A percentile compares a stretch with the other conserved stretches of the same genome.
Evolutionary conservation across 805 yeast species (phyloP).

Genomic region (Metschnikowia lunata): DNA sequence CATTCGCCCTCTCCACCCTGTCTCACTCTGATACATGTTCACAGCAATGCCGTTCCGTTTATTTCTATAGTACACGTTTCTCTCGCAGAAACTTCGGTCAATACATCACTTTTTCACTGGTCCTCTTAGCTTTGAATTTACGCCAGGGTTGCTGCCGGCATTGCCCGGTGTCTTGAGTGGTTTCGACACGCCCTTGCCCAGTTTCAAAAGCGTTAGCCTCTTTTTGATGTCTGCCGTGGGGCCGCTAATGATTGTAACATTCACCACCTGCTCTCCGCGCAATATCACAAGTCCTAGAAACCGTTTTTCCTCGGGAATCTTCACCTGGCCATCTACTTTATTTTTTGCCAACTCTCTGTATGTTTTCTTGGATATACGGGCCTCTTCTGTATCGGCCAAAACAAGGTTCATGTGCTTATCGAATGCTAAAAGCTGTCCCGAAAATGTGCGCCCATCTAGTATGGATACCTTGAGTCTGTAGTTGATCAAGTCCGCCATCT

Average conservation of each 20-base stretch:
- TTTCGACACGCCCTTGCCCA: slow-evolving; percentile 25
- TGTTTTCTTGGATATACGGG: slow-evolving; percentile 65
- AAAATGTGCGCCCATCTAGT: slow-evolving; percentile 70
- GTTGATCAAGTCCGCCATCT: slow-evolving; percentile 63
- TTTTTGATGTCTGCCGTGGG: slow-evolving; percentile 45
- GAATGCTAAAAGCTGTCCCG: slow-evolving; percentile 81
- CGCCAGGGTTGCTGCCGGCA: neutral
- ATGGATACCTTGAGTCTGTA: slow-evolving; percentile 70
- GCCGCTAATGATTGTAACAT: slow-evolving; percentile 62
- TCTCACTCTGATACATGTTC: neutral
- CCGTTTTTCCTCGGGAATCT: slow-evolving; percentile 61
- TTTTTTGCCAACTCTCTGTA: slow-evolving; percentile 29
- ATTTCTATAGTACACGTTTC: slow-evolving; percentile 4
- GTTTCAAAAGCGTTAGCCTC: slow-evolving; percentile 20
- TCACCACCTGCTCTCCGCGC: slow-evolving; percentile 83
- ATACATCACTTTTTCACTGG: slow-evolving; percentile 15
- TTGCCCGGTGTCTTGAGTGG: slow-evolving; percentile 33
- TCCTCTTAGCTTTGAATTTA: slow-evolving; percentile 20
- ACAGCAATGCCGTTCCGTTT: neutral
- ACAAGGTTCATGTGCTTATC: slow-evolving; percentile 89
- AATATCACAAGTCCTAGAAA: slow-evolving; percentile 75
- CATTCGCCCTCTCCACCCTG: neutral
- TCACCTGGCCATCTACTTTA: slow-evolving; percentile 24
- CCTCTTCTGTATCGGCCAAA: slow-evolving; percentile 78
- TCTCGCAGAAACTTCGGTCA: neutral